Percentiles rank a stretch among this genome's conserved stretches.
These are phyloP conservation scores for Sclerotiophoma versabilis DNA, from an alignment of 2,329 filamentous ascomycete species.

Conservation along the genomic window DNA sequence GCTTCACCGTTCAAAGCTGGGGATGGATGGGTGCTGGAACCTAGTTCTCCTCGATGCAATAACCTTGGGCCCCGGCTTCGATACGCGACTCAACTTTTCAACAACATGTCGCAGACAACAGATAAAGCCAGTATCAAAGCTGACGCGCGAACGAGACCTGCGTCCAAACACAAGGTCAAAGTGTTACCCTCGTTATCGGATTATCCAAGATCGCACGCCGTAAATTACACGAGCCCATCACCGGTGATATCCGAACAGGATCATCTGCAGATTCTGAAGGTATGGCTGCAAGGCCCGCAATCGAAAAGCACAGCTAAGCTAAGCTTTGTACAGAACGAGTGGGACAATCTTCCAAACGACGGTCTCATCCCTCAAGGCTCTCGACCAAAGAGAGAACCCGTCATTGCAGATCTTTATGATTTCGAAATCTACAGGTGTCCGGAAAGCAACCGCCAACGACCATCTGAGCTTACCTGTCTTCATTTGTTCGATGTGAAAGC, in stretches of 20 bases:
- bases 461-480: constrained; percentile 27
- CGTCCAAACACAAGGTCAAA: neutral
- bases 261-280: constrained; percentile 16
- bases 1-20: no score
- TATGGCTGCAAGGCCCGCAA: neutral
- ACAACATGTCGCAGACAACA: neutral
- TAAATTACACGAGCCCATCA: constrained; percentile 18
- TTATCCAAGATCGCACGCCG: constrained; percentile 22
- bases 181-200: neutral
- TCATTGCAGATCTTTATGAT: constrained; percentile 28
- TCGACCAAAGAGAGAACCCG: constrained; percentile 1
- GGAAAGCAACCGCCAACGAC: constrained; percentile 1
- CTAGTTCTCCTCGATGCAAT: no score
- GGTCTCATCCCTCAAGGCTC: constrained; percentile 5
- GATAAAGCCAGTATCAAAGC: neutral
- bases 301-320: neutral
- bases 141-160: neutral
- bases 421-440: constrained; percentile 38
- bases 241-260: constrained; percentile 15
- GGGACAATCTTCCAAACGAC: neutral
- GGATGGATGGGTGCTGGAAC: no score
- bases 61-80: no score
- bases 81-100: no score
- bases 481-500: constrained; percentile 28
- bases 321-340: neutral